Conservation (phyloP, 768 basidiomycete species). For the Kondoa subrosea region DNA sequence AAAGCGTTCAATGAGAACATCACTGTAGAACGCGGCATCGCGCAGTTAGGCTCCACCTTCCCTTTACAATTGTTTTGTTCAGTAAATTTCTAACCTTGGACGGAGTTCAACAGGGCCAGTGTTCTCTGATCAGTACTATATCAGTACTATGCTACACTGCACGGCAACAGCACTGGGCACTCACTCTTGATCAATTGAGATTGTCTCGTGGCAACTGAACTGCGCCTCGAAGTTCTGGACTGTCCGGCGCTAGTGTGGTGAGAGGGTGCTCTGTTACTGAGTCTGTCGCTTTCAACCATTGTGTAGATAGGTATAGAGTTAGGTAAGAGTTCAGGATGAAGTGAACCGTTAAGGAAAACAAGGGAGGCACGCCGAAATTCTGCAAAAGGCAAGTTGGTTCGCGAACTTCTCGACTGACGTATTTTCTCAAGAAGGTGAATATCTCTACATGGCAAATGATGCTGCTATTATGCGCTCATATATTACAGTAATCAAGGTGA, state of each 20-base stretch:
- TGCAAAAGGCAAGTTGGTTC: too few relatives aligned
- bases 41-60: background rate
- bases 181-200: background rate
- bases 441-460: too few relatives aligned
- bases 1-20: slow-evolving; percentile 76
- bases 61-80: too few relatives aligned
- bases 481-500: too few relatives aligned
- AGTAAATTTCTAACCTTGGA: too few relatives aligned
- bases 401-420: too few relatives aligned
- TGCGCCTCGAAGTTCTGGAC: background rate
- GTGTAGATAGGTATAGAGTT: background rate
- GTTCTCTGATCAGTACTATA: background rate
- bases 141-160: background rate
- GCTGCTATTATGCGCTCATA: too few relatives aligned
- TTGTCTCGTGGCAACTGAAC: background rate
- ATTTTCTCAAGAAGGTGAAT: too few relatives aligned
- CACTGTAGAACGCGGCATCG: slow-evolving; percentile 33
- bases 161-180: background rate
- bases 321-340: background rate
- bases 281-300: background rate
- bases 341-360: too few relatives aligned
- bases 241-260: background rate
- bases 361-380: too few relatives aligned
- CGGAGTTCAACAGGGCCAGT: background rate
- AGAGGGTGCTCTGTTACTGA: background rate